These are phyloP conservation scores for Diplodia scrobiculata DNA, from an alignment of 2,329 filamentous ascomycete species.

Conservation along the genomic window DNA sequence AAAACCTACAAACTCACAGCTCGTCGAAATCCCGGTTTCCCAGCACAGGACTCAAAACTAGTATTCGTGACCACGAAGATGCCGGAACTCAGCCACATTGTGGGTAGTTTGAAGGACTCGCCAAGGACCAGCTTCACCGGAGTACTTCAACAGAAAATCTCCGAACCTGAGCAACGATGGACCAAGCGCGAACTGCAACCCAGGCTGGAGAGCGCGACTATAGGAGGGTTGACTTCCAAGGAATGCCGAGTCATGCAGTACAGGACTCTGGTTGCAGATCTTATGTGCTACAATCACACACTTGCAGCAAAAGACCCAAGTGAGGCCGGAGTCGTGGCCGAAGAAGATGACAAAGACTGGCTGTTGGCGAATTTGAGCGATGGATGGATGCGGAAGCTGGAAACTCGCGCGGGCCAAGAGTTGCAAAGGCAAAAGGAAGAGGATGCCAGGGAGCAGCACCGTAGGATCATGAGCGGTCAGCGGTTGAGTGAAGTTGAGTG, in stretches of 20 bases:
- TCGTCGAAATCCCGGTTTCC: not conserved
- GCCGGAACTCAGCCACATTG: not conserved
- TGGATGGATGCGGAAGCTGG: not conserved
- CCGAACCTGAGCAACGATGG: slow-evolving; percentile 1
- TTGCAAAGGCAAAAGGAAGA: not conserved
- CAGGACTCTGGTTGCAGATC: not conserved
- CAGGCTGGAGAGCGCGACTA: not conserved
- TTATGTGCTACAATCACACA: slow-evolving; percentile 4
- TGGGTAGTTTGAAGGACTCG: not conserved
- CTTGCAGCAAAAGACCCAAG: not conserved
- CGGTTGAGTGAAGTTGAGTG: not conserved
- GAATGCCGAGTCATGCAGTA: not conserved
- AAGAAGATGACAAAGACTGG: not conserved
- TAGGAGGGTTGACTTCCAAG: not conserved
- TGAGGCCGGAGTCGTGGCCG: too few relatives aligned
- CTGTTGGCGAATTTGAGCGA: not conserved
- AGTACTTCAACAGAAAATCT: not conserved
- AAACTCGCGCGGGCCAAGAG: not conserved
- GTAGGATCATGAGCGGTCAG: not conserved
- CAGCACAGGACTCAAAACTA: not conserved
- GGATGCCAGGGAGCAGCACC: not conserved
- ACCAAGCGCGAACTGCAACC: not conserved
- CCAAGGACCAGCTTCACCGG: not conserved
- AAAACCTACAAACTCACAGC: not conserved
- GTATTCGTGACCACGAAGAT: not conserved